These are phyloP conservation scores for Xylariaceae sp. DNA, from an alignment of 2,329 filamentous ascomycete species.

Conservation along the genomic window DNA sequence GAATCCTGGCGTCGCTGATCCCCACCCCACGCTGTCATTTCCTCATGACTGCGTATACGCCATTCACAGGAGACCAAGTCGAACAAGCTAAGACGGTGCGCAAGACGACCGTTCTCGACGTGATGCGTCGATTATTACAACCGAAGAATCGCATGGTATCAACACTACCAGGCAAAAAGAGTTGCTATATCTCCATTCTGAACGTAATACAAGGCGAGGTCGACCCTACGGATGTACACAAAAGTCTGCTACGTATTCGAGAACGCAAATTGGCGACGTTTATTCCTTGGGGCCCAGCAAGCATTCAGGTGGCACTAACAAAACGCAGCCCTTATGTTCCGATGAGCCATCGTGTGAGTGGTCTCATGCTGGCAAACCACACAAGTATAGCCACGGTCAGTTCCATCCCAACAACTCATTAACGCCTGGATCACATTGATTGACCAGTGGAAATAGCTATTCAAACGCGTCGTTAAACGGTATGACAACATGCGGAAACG, in stretches of 20 bases:
- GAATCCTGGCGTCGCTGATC: slow-evolving; percentile 92
- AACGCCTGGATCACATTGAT: background rate
- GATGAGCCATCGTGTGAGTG: slow-evolving; percentile 90
- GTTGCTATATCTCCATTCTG: slow-evolving; percentile 97
- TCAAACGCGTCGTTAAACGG: slow-evolving; percentile 87
- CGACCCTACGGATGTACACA: slow-evolving; percentile 96
- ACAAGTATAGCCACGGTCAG: slow-evolving; percentile 87
- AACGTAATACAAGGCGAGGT: slow-evolving; percentile 99
- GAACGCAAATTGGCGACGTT: slow-evolving; percentile 92
- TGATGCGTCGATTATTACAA: slow-evolving; percentile 92
- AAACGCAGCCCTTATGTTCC: slow-evolving; percentile 95
- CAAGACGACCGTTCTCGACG: slow-evolving; percentile 95
- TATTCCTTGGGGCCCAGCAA: slow-evolving; percentile 96
- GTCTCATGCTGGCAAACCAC: slow-evolving; percentile 96
- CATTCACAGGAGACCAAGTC: slow-evolving; percentile 93
- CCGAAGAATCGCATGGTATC: slow-evolving; percentile 99
- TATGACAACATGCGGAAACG: slow-evolving; percentile 94
- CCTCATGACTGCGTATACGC: slow-evolving; percentile 96
- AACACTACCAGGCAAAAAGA: slow-evolving; percentile 90
- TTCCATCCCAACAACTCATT: background rate
- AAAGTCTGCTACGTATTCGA: slow-evolving; percentile 91
- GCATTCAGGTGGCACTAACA: slow-evolving; percentile 93
- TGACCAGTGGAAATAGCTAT: slow-evolving; percentile 52
- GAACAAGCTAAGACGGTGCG: slow-evolving; percentile 96
- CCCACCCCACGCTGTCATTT: slow-evolving; percentile 97